These are phyloP conservation scores for Limnanthes douglasii DNA, from an alignment of 345 rosid species.

Conservation along the genomic window DNA sequence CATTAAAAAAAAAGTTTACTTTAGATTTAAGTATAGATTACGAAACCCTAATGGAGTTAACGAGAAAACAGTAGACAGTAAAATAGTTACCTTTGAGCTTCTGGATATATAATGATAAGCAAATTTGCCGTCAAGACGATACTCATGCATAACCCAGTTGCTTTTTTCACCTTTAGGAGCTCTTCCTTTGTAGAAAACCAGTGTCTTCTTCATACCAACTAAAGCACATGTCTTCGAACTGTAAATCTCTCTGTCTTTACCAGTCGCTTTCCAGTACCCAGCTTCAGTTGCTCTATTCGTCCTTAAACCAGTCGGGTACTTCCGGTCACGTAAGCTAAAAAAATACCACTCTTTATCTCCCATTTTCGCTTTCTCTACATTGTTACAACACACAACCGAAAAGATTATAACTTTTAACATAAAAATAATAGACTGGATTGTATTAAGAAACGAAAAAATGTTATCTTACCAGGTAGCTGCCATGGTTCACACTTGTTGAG, in stretches of 20 bases:
- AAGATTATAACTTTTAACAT: too few relatives aligned
- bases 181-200: slow-evolving; percentile 81
- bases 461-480: slow-evolving; percentile 92
- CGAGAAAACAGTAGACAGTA: not conserved
- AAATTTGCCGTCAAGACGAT: slow-evolving; percentile 88
- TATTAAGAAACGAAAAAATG: too few relatives aligned
- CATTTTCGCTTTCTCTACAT: slow-evolving; percentile 82
- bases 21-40: not conserved
- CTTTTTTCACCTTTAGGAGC: slow-evolving; percentile 92
- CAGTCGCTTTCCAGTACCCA: slow-evolving; percentile 97
- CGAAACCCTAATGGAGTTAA: not conserved
- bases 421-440: too few relatives aligned
- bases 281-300: slow-evolving; percentile 95
- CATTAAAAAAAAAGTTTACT: not conserved
- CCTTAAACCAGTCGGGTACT: slow-evolving; percentile 90
- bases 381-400: too few relatives aligned
- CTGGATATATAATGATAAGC: slow-evolving; percentile 68
- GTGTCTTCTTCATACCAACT: slow-evolving; percentile 91
- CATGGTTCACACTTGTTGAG: slow-evolving; percentile 98
- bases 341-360: slow-evolving; percentile 98
- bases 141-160: slow-evolving; percentile 98
- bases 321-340: slow-evolving; percentile 67
- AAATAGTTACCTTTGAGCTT: slow-evolving; percentile 41
- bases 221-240: slow-evolving; percentile 76
- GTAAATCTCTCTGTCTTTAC: slow-evolving; percentile 78